phyloP scores from a whole-genome alignment of 2,329 filamentous ascomycete species.

The Juglanconis oblonga region DNA sequence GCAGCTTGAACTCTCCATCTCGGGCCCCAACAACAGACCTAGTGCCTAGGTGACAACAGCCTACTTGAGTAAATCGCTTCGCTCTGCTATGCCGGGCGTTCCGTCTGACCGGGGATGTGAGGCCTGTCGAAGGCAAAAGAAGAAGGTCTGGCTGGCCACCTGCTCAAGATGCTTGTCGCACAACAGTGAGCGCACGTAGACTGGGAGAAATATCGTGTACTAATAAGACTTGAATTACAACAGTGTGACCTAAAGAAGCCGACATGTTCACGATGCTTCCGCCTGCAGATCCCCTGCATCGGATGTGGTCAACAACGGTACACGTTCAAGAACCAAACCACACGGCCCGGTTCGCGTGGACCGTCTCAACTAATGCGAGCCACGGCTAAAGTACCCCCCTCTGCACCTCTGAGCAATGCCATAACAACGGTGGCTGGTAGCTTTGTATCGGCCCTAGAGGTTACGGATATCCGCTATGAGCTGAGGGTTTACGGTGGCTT shows the following conservation, averaged over 20 bases:
- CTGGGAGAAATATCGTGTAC: not conserved
- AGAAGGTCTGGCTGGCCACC: conserved; percentile 15
- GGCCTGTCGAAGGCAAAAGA: conserved; percentile 21
- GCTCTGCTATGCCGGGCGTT: not conserved
- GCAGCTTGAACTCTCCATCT: too few relatives aligned
- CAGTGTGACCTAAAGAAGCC: conserved; percentile 20
- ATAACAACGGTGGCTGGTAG: not conserved
- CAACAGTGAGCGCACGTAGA: not conserved
- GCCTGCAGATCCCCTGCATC: conserved; percentile 14
- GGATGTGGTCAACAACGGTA: conserved; percentile 19
- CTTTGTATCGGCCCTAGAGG: conserved; percentile 13
- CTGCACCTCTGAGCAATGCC: not conserved
- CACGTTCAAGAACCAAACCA: conserved; percentile 18
- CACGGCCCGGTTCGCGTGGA: not conserved
- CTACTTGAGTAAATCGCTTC: not conserved
- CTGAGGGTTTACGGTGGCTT: conserved; percentile 17
- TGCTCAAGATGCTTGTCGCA: not conserved
- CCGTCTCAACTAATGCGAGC: not conserved
- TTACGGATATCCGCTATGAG: conserved; percentile 19
- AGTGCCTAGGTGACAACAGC: not conserved
- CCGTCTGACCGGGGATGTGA: conserved; percentile 20
- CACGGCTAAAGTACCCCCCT: not conserved
- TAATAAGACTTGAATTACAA: not conserved
- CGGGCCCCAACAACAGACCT: too few relatives aligned
- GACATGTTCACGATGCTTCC: conserved; percentile 16